phyloP scores from a whole-genome alignment of 805 yeast genomes.

The Starmerella tilneyi region DNA sequence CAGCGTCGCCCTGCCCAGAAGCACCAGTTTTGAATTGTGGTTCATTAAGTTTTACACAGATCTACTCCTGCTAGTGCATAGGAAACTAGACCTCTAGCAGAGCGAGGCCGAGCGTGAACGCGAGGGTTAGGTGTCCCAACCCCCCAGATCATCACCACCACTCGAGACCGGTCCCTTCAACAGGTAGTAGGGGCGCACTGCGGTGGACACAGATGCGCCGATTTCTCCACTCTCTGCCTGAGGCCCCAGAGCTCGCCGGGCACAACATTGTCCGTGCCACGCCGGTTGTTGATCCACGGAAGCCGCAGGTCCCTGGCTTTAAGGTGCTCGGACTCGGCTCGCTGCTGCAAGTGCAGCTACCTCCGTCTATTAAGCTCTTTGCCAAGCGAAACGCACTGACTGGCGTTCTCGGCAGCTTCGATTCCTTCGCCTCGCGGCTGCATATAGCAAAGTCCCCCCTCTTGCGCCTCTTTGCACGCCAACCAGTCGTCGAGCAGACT shows the following conservation, averaged over 20 bases:
- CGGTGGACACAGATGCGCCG: slow-evolving; percentile 15
- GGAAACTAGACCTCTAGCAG: too few species aligned
- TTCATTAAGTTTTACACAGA: too few species aligned
- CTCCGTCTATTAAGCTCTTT: slow-evolving; percentile 21
- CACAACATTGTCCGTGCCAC: slow-evolving; percentile 19
- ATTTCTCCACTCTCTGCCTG: slow-evolving; percentile 21
- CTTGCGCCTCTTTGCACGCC: slow-evolving; percentile 20
- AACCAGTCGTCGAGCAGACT: slow-evolving; percentile 23
- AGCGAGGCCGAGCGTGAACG: too few species aligned
- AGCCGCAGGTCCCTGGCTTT: slow-evolving; percentile 19
- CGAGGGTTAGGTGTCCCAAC: too few species aligned
- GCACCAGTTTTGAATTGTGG: too few species aligned
- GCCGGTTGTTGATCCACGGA: slow-evolving; percentile 22
- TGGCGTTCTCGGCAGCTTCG: slow-evolving; percentile 21
- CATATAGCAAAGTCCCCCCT: slow-evolving; percentile 17
- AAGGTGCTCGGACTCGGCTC: slow-evolving; percentile 59
- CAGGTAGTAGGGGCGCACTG: too few species aligned
- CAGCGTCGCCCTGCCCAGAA: too few species aligned
- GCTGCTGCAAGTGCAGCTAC: slow-evolving; percentile 84
- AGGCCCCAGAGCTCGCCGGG: slow-evolving; percentile 23
- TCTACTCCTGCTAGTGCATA: too few species aligned
- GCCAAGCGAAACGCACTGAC: slow-evolving; percentile 22
- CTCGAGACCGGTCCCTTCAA: too few species aligned
- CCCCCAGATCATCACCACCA: too few species aligned
- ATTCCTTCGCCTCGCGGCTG: slow-evolving; percentile 18